Evolutionary conservation across 495 filamentous ascomycete genomes (phyloP).

Genomic region (Hypoxylon cercidicola): DNA sequence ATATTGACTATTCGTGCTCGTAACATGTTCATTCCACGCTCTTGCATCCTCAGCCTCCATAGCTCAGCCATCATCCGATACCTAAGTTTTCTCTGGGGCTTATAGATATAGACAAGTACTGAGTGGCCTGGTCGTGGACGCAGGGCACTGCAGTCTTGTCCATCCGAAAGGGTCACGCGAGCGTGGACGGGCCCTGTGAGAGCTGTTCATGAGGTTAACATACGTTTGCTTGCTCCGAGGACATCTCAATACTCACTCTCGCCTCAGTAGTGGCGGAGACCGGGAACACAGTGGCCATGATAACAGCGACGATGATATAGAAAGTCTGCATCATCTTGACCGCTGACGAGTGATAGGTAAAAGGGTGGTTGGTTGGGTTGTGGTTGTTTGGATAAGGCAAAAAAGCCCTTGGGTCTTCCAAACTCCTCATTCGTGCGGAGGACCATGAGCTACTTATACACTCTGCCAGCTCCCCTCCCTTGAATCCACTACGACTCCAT

Average conservation of each 20-base stretch:
- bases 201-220: slow-evolving; percentile 22
- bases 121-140: slow-evolving; percentile 12
- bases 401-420: slow-evolving; percentile 26
- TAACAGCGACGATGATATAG: slow-evolving; percentile 34
- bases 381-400: slow-evolving; percentile 32
- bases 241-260: slow-evolving; percentile 24
- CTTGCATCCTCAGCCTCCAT: slow-evolving; percentile 14
- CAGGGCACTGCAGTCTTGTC: slow-evolving; percentile 6
- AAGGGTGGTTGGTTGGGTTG: slow-evolving; percentile 14
- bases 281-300: slow-evolving; percentile 33
- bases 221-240: not conserved
- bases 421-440: slow-evolving; percentile 18
- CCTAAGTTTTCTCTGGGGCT: slow-evolving; percentile 14
- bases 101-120: slow-evolving; percentile 25
- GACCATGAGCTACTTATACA: slow-evolving; percentile 32
- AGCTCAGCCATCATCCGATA: slow-evolving; percentile 26
- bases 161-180: slow-evolving; percentile 21
- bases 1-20: slow-evolving; percentile 25
- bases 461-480: slow-evolving; percentile 27
- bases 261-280: slow-evolving; percentile 31
- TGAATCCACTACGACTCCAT: slow-evolving; percentile 15
- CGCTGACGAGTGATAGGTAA: slow-evolving; percentile 6
- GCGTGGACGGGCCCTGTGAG: slow-evolving; percentile 21
- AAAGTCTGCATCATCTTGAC: slow-evolving; percentile 41
- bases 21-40: slow-evolving; percentile 36